A percentile compares a stretch with the other conserved stretches of the same genome.
Conservation (phyloP, 2,329 filamentous ascomycete genomes). For the Myriosclerotinia duriaeana region DNA sequence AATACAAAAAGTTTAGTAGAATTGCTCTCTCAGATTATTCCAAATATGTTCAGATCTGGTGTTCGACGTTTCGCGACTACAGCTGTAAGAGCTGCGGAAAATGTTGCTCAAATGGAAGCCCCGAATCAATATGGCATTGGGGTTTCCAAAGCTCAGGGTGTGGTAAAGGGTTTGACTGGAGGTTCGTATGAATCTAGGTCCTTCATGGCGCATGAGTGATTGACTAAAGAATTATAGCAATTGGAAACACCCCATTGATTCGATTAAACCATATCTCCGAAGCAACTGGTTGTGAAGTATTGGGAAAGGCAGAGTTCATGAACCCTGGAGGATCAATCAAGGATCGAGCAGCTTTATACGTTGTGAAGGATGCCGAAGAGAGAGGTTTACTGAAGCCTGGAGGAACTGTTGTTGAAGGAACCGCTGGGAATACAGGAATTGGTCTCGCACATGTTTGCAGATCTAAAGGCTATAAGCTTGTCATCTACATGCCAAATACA, state of each 20-base stretch:
- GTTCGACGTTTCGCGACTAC: slow-evolving; percentile 57
- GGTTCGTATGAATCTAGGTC: slow-evolving; percentile 48
- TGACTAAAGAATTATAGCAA: slow-evolving; percentile 58
- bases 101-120: slow-evolving; percentile 48
- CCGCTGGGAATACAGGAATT: slow-evolving; percentile 96
- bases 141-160: slow-evolving; percentile 65
- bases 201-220: slow-evolving; percentile 16
- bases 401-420: slow-evolving; percentile 95
- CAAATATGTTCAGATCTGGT: slow-evolving; percentile 55
- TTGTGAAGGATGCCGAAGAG: slow-evolving; percentile 91
- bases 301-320: slow-evolving; percentile 98
- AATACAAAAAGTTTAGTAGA: background rate
- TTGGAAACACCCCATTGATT: slow-evolving; percentile 96
- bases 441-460: slow-evolving; percentile 95
- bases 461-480: slow-evolving; percentile 85
- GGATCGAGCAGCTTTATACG: slow-evolving; percentile 91
- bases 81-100: slow-evolving; percentile 50
- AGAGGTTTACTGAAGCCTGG: slow-evolving; percentile 77
- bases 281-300: slow-evolving; percentile 87
- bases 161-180: slow-evolving; percentile 65
- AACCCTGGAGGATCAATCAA: slow-evolving; percentile 97
- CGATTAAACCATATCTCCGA: slow-evolving; percentile 83
- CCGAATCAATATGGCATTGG: slow-evolving; percentile 57
- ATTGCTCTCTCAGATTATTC: background rate
- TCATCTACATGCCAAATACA: slow-evolving; percentile 99